Percentiles rank a stretch among this genome's conserved stretches.
phyloP scores from a whole-genome alignment of 106 monocot genomes.

The Amphibolis antarctica region DNA sequence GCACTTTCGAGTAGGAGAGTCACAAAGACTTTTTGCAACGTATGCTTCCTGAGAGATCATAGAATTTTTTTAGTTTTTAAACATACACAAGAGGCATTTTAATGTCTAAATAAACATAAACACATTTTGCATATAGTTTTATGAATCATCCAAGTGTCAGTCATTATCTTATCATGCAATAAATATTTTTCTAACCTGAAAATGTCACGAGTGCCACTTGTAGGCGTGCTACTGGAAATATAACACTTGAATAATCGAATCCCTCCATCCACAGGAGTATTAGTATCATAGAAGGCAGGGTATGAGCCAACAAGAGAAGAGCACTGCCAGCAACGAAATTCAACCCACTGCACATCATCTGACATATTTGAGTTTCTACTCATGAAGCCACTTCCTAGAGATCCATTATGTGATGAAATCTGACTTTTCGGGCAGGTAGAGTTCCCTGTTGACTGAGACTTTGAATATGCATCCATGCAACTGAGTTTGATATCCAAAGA shows the following conservation, averaged over 20 bases:
- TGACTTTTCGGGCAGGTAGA: conserved; percentile 1
- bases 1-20: conserved; percentile 56
- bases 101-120: neutral
- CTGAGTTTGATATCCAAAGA: neutral
- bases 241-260: conserved; percentile 77
- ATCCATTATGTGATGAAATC: conserved; percentile 21
- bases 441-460: neutral
- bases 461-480: neutral
- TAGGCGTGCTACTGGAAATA: conserved; percentile 39
- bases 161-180: too few relatives aligned
- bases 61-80: neutral
- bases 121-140: neutral
- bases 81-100: neutral
- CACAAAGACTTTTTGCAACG: conserved; percentile 51
- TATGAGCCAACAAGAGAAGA: conserved; percentile 63
- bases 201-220: conserved; percentile 38
- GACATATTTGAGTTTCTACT: conserved; percentile 30
- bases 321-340: conserved; percentile 52
- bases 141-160: too few relatives aligned
- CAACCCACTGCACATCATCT: conserved; percentile 47
- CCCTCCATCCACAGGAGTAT: conserved; percentile 46
- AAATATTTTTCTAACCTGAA: conserved; percentile 41
- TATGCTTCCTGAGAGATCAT: conserved; percentile 37
- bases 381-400: conserved; percentile 67
- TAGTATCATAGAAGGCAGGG: conserved; percentile 25